These are phyloP conservation scores for Aspergillus transmontanensis DNA, from an alignment of 2,329 filamentous ascomycete genomes.

Conservation along the genomic window DNA sequence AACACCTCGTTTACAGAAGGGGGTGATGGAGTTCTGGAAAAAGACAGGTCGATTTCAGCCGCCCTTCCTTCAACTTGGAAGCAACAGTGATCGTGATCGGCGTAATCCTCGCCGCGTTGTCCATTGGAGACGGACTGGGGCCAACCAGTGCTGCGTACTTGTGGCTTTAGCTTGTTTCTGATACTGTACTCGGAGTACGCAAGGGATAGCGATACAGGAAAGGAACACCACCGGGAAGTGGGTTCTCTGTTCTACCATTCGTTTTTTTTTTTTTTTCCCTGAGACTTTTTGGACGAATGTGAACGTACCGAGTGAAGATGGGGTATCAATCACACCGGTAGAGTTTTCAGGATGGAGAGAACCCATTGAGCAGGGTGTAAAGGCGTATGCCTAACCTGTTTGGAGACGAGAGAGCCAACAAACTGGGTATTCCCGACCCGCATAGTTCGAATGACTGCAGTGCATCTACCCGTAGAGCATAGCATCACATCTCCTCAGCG, in stretches of 20 bases:
- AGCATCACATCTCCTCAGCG: background rate
- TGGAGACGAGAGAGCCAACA: background rate
- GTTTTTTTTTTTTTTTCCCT: too few species aligned
- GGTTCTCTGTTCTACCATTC: background rate
- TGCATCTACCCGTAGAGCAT: constrained; percentile 1
- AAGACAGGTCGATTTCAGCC: constrained; percentile 17
- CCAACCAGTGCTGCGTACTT: constrained; percentile 11
- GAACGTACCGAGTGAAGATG: background rate
- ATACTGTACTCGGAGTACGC: constrained; percentile 13
- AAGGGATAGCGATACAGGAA: constrained; percentile 19
- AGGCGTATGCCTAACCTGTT: background rate
- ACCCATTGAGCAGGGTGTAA: background rate
- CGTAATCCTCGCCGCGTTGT: constrained; percentile 15
- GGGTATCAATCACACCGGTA: background rate
- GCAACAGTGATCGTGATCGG: constrained; percentile 16
- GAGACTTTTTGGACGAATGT: background rate
- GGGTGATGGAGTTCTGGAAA: constrained; percentile 26
- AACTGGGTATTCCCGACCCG: background rate
- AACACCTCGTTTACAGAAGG: constrained; percentile 22
- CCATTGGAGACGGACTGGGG: constrained; percentile 5
- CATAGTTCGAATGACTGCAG: background rate
- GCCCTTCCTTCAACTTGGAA: constrained; percentile 1
- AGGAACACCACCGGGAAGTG: background rate
- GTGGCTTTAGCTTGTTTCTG: constrained; percentile 13
- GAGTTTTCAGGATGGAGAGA: background rate